phyloP scores from a whole-genome alignment of 768 basidiomycete species.

The Suillus subluteus region DNA sequence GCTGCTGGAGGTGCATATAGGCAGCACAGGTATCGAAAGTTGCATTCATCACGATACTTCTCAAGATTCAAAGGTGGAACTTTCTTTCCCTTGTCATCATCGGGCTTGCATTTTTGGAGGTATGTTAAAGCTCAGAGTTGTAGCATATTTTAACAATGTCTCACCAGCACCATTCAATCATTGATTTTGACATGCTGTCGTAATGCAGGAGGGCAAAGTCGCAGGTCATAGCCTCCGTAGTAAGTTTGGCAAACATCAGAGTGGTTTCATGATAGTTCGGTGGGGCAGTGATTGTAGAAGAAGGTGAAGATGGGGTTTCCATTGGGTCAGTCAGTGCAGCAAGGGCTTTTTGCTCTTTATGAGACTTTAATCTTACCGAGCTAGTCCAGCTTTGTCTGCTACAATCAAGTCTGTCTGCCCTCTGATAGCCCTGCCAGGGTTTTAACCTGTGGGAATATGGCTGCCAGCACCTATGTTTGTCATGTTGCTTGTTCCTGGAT shows the following conservation, averaged over 20 bases:
- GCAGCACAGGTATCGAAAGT: slow-evolving; percentile 5
- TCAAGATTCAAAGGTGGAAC: not conserved
- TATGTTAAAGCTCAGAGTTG: not conserved
- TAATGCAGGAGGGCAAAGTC: not conserved
- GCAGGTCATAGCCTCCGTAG: not conserved
- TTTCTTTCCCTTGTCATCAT: not conserved
- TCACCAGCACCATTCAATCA: not conserved
- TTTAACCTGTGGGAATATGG: not conserved
- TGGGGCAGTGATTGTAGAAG: not conserved
- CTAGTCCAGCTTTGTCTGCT: not conserved
- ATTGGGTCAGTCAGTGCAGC: not conserved
- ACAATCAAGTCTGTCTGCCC: not conserved
- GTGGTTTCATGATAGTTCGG: not conserved
- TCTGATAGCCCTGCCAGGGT: not conserved
- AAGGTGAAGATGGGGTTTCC: not conserved
- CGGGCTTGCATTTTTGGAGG: not conserved
- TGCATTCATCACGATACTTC: not conserved
- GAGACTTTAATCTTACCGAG: not conserved
- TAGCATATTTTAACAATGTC: not conserved
- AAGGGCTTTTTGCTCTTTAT: not conserved
- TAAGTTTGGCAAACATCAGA: not conserved
- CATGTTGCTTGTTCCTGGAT: not conserved
- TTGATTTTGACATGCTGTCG: not conserved
- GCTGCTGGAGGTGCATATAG: not conserved
- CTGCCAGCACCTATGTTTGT: not conserved